Evolutionary conservation across 169 alveolate genomes (phyloP).

Genomic region (Plasmodium coatneyi): DNA sequence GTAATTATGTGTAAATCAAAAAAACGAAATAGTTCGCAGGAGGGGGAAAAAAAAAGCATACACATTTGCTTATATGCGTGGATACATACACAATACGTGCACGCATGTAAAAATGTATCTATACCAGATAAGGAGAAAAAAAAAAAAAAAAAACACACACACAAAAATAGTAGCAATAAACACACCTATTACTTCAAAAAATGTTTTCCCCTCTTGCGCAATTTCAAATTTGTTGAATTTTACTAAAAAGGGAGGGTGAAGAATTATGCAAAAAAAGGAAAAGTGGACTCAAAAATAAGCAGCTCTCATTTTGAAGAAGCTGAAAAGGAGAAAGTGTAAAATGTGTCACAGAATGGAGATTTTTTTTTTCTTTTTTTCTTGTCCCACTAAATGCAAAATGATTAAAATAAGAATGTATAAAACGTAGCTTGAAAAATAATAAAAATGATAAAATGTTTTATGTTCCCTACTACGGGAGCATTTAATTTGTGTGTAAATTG

Average conservation of each 20-base stretch:
- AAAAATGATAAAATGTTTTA: background rate
- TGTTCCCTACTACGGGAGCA: background rate
- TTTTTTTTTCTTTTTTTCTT: background rate
- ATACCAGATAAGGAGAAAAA: background rate
- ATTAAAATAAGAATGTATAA: background rate
- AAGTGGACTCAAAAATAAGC: background rate
- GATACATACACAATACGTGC: background rate
- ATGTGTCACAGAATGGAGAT: background rate
- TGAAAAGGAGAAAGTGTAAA: background rate
- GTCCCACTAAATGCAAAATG: background rate
- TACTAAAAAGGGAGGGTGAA: background rate
- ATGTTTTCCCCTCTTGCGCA: background rate
- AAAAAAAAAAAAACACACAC: background rate
- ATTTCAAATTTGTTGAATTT: background rate
- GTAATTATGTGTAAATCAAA: conserved; percentile 8
- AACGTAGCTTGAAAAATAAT: background rate
- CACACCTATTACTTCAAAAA: background rate
- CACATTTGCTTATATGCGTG: background rate
- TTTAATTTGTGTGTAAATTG: background rate
- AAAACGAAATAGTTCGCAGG: background rate
- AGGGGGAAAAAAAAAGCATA: background rate
- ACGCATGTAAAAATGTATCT: background rate
- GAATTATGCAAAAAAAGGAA: background rate
- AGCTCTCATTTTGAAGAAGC: background rate
- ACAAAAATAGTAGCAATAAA: background rate